These are phyloP conservation scores for Wallacemonas sp. DNA, from an alignment of 208 protist genomes.

Conservation along the genomic window DNA sequence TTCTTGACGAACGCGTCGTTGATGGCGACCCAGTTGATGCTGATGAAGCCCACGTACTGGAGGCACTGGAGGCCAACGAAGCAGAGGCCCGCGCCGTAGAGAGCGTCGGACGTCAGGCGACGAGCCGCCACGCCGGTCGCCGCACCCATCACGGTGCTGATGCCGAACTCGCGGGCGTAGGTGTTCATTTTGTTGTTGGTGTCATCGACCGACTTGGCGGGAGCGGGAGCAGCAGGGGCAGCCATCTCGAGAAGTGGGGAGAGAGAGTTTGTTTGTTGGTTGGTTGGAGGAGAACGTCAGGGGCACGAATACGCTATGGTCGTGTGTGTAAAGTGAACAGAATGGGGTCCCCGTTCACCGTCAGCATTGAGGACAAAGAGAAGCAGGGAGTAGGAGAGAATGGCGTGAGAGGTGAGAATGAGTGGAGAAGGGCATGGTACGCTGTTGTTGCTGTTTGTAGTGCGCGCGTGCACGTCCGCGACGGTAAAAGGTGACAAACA, in stretches of 20 bases:
- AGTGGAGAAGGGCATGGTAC: no score
- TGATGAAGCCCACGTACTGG: slow-evolving; percentile 58
- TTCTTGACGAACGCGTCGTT: slow-evolving; percentile 30
- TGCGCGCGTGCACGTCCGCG: no score
- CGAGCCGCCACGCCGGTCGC: slow-evolving; percentile 41
- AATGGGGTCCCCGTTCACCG: no score
- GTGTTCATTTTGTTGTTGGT: not conserved
- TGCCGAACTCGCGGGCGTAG: slow-evolving; percentile 30
- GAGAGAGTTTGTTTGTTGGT: not conserved
- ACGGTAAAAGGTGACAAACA: no score
- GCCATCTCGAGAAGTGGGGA: not conserved
- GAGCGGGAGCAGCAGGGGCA: slow-evolving; percentile 1
- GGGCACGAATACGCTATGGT: no score
- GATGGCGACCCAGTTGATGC: slow-evolving; percentile 61
- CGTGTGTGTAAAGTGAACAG: no score
- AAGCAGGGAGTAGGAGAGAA: no score
- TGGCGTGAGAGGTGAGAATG: no score
- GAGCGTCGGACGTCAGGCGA: slow-evolving; percentile 50
- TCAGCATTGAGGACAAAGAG: no score
- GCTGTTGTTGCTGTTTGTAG: no score
- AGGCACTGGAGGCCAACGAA: slow-evolving; percentile 57
- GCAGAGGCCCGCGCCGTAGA: slow-evolving; percentile 56
- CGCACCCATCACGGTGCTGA: slow-evolving; percentile 47
- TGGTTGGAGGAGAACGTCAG: not conserved
- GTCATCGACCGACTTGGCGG: not conserved